A percentile compares a stretch with the other conserved stretches of the same genome.
phyloP scores from a whole-genome alignment of 306 rosid genomes.

The Begonia masoniana region DNA sequence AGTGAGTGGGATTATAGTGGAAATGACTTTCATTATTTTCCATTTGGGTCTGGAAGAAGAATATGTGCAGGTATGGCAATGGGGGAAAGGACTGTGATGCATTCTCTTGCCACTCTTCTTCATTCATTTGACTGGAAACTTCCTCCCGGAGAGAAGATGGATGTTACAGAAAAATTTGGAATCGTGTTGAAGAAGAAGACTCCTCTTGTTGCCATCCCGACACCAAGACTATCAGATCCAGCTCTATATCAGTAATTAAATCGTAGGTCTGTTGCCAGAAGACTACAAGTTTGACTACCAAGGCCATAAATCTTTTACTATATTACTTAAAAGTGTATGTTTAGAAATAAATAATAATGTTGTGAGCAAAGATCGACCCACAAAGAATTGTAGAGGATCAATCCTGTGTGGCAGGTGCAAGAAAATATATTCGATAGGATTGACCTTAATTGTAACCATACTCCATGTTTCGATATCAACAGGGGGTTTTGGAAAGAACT shows the following conservation, averaged over 20 bases:
- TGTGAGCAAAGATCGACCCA: too few relatives aligned
- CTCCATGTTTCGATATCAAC: too few relatives aligned
- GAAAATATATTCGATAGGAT: too few relatives aligned
- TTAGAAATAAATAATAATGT: too few relatives aligned
- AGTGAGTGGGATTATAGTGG: conserved; percentile 43
- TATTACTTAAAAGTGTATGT: too few relatives aligned
- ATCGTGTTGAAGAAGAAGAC: conserved; percentile 37
- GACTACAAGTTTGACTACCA: too few relatives aligned
- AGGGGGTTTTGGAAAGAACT: too few relatives aligned
- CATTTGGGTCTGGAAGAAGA: conserved; percentile 76
- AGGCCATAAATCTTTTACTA: too few relatives aligned
- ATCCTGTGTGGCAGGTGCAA: too few relatives aligned
- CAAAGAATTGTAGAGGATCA: too few relatives aligned
- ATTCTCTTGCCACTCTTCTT: conserved; percentile 38
- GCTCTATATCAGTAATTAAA: conserved; percentile 19
- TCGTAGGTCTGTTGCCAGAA: too few relatives aligned
- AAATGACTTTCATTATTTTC: conserved; percentile 45
- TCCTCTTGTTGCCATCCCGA: conserved; percentile 38
- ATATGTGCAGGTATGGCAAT: conserved; percentile 58
- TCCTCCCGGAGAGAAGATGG: conserved; percentile 22
- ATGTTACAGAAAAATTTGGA: conserved; percentile 43
- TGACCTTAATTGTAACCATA: too few relatives aligned
- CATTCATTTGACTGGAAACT: conserved; percentile 54
- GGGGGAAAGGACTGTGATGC: conserved; percentile 53
- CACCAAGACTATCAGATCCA: conserved; percentile 31